Evolutionary conservation across 1,139 yeast species (phyloP).

Genomic region (Pichia sp.): DNA sequence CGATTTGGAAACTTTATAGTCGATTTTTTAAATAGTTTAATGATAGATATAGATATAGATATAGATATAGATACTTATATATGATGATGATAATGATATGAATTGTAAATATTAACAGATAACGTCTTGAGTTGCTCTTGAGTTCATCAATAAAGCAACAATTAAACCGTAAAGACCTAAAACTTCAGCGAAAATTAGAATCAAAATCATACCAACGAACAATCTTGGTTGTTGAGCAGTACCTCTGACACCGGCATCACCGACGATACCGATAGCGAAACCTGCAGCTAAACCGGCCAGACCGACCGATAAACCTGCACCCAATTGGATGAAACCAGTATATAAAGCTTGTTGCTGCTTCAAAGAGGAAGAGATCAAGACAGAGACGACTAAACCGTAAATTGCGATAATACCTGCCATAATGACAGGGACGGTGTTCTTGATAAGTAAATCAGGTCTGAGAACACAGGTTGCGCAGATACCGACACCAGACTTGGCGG

Average conservation of each 20-base stretch:
- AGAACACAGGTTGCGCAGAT: conserved; percentile 96
- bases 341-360: conserved; percentile 88
- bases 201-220: conserved; percentile 95
- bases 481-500: conserved; percentile 99
- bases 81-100: background rate
- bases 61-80: background rate
- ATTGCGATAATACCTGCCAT: conserved; percentile 99
- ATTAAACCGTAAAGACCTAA: conserved; percentile 95
- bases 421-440: conserved; percentile 89
- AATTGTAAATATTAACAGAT: conserved; percentile 56
- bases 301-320: conserved; percentile 97
- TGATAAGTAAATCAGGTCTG: conserved; percentile 92
- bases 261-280: conserved; percentile 96
- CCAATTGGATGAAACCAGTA: conserved; percentile 96
- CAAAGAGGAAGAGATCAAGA: conserved; percentile 84
- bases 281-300: conserved; percentile 97
- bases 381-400: conserved; percentile 96
- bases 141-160: conserved; percentile 94
- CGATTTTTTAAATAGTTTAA: background rate
- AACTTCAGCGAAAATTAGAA: conserved; percentile 97
- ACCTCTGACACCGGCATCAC: conserved; percentile 98
- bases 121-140: conserved; percentile 93
- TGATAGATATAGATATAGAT: background rate
- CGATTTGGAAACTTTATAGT: conserved; percentile 12
- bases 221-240: conserved; percentile 94